These are phyloP conservation scores for Monosporozyma unispora DNA, from an alignment of 805 yeast genomes.

Conservation along the genomic window DNA sequence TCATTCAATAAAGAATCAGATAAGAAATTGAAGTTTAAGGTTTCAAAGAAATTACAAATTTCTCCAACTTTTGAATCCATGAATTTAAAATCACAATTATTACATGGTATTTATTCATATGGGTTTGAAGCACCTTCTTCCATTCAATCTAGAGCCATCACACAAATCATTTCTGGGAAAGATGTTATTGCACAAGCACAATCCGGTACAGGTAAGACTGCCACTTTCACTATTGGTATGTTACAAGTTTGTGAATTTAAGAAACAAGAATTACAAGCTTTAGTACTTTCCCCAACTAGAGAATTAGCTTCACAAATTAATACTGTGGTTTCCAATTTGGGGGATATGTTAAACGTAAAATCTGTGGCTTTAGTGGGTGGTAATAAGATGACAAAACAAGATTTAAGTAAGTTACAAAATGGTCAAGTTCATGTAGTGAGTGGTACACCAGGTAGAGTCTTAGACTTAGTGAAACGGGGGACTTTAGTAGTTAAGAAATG, in stretches of 20 bases:
- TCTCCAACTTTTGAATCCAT: slow-evolving; percentile 64
- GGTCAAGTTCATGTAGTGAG: slow-evolving; percentile 83
- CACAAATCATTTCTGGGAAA: slow-evolving; percentile 86
- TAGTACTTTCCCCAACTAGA: slow-evolving; percentile 90
- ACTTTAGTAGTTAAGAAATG: slow-evolving; percentile 62
- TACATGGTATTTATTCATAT: slow-evolving; percentile 65
- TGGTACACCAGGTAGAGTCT: slow-evolving; percentile 96
- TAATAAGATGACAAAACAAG: slow-evolving; percentile 63
- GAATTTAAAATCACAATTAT: slow-evolving; percentile 53
- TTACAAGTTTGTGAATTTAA: slow-evolving; percentile 74
- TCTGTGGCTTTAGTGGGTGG: slow-evolving; percentile 96
- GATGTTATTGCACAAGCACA: slow-evolving; percentile 98
- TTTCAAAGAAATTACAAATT: slow-evolving; percentile 45
- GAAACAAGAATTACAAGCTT: slow-evolving; percentile 72
- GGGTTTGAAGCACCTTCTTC: slow-evolving; percentile 97
- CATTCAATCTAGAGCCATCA: slow-evolving; percentile 91
- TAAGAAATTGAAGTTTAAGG: slow-evolving; percentile 49
- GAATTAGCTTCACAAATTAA: slow-evolving; percentile 92
- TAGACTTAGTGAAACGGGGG: slow-evolving; percentile 83
- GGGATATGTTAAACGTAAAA: slow-evolving; percentile 77
- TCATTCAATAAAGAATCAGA: slow-evolving; percentile 56
- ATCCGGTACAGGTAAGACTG: slow-evolving; percentile 98
- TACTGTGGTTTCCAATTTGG: slow-evolving; percentile 76
- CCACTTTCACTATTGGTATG: slow-evolving; percentile 94
- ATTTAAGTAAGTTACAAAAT: slow-evolving; percentile 59